Conservation (phyloP, 176 grass and related monocot species). For the Eragrostis nindensis region DNA sequence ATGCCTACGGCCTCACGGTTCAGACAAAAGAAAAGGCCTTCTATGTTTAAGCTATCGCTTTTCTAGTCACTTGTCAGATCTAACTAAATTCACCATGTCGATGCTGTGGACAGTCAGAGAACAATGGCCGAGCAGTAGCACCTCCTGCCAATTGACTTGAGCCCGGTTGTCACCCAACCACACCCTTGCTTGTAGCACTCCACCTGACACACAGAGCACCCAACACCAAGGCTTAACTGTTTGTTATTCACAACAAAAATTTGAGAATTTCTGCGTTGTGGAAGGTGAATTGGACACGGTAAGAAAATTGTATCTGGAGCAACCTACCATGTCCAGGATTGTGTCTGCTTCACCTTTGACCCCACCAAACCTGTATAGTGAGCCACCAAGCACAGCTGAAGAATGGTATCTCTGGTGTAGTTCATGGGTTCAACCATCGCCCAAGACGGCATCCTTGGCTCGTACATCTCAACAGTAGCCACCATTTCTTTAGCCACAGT, state of each 20-base stretch:
- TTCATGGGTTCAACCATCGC: conserved; percentile 67
- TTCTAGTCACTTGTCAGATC: conserved; percentile 6
- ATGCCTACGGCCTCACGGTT: conserved; percentile 3
- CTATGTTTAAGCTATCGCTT: background rate
- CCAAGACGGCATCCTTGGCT: conserved; percentile 74
- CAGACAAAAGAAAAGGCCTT: conserved; percentile 2
- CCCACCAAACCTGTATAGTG: conserved; percentile 69
- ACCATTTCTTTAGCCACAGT: conserved; percentile 45
- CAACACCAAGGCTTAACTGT: background rate
- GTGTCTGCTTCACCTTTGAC: conserved; percentile 46
- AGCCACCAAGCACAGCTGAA: conserved; percentile 61
- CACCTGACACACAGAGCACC: conserved; percentile 51
- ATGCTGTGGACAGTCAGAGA: conserved; percentile 34
- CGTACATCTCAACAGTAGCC: conserved; percentile 63
- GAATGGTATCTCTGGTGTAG: conserved; percentile 67
- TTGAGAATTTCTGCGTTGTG: background rate
- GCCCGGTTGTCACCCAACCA: conserved; percentile 54
- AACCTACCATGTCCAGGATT: conserved; percentile 80
- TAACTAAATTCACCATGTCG: conserved; percentile 1
- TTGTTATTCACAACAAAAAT: background rate
- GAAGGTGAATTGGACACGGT: background rate
- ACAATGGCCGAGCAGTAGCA: conserved; percentile 64
- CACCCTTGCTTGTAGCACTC: conserved; percentile 71
- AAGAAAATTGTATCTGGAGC: background rate
- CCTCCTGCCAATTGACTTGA: conserved; percentile 64